Percentiles rank a stretch among this genome's conserved stretches.
phyloP scores from a whole-genome alignment of 2,329 filamentous ascomycete species.

The Nemania sp. region DNA sequence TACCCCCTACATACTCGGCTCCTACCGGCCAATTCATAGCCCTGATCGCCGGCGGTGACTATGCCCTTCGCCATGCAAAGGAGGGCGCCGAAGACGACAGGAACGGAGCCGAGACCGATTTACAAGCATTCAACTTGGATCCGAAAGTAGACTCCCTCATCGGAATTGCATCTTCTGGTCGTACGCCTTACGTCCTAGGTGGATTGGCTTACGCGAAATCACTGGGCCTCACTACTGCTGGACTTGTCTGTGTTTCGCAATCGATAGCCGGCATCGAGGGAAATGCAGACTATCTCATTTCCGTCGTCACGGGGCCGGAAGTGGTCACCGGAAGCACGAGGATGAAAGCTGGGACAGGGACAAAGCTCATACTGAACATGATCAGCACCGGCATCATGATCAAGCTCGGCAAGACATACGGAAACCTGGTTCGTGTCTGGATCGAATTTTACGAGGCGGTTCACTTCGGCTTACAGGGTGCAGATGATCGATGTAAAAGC shows the following conservation, averaged over 20 bases:
- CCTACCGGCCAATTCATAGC: slow-evolving; percentile 12
- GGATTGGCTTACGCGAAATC: slow-evolving; percentile 17
- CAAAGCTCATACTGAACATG: slow-evolving; percentile 21
- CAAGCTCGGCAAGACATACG: slow-evolving; percentile 20
- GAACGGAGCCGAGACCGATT: slow-evolving; percentile 1
- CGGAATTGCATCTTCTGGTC: slow-evolving; percentile 19
- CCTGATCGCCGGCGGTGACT: slow-evolving; percentile 20
- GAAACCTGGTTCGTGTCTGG: slow-evolving; percentile 10
- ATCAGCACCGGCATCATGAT: slow-evolving; percentile 22
- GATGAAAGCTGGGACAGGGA: slow-evolving; percentile 23
- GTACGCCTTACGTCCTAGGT: slow-evolving; percentile 20
- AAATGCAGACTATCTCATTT: slow-evolving; percentile 21
- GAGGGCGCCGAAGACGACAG: slow-evolving; percentile 21
- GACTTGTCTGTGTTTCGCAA: slow-evolving; percentile 18
- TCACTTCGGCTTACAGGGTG: background rate
- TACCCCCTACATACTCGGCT: slow-evolving; percentile 21
- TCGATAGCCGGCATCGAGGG: slow-evolving; percentile 11
- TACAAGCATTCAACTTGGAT: slow-evolving; percentile 9
- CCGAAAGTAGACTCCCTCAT: slow-evolving; percentile 18
- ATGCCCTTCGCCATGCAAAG: slow-evolving; percentile 17
- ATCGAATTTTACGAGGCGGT: background rate
- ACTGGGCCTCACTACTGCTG: slow-evolving; percentile 11
- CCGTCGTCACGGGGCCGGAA: slow-evolving; percentile 15
- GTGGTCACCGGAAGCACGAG: slow-evolving; percentile 21
- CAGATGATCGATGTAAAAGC: slow-evolving; percentile 24